Evolutionary conservation across 2,329 filamentous ascomycete species (phyloP).

Genomic region (Phyllachora maydis): DNA sequence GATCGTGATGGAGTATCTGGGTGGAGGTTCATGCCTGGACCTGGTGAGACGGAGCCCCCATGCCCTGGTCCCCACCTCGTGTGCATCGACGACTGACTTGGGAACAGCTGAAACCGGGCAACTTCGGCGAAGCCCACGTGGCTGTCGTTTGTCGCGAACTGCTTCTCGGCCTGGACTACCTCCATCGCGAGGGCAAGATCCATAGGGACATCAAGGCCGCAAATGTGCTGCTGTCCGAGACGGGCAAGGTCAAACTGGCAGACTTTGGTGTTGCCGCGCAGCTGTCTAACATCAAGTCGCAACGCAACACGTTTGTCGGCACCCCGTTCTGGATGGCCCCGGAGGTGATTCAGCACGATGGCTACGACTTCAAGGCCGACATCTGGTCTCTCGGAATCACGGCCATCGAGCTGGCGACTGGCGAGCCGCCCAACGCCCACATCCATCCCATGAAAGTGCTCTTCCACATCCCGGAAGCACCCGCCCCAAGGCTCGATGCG

Average conservation of each 20-base stretch:
- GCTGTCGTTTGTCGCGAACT: conserved; percentile 89
- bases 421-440: conserved; percentile 70
- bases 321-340: conserved; percentile 97
- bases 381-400: conserved; percentile 90
- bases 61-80: neutral
- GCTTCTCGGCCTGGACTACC: conserved; percentile 74
- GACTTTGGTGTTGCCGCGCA: conserved; percentile 97
- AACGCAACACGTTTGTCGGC: conserved; percentile 91
- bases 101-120: conserved; percentile 66
- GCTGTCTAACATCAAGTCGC: conserved; percentile 91
- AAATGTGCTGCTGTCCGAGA: conserved; percentile 80
- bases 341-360: conserved; percentile 77
- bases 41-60: conserved; percentile 34
- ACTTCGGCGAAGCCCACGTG: conserved; percentile 76
- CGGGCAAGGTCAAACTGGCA: conserved; percentile 82
- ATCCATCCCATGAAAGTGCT: conserved; percentile 89
- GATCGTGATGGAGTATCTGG: conserved; percentile 98
- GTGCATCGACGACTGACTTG: conserved; percentile 10
- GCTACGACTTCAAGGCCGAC: conserved; percentile 73
- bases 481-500: conserved; percentile 67
- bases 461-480: conserved; percentile 76
- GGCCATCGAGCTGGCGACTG: conserved; percentile 72
- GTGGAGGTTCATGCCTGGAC: conserved; percentile 87
- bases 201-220: conserved; percentile 95
- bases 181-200: conserved; percentile 87